These are phyloP conservation scores for Boletus edulis DNA, from an alignment of 768 basidiomycete species.

Conservation along the genomic window DNA sequence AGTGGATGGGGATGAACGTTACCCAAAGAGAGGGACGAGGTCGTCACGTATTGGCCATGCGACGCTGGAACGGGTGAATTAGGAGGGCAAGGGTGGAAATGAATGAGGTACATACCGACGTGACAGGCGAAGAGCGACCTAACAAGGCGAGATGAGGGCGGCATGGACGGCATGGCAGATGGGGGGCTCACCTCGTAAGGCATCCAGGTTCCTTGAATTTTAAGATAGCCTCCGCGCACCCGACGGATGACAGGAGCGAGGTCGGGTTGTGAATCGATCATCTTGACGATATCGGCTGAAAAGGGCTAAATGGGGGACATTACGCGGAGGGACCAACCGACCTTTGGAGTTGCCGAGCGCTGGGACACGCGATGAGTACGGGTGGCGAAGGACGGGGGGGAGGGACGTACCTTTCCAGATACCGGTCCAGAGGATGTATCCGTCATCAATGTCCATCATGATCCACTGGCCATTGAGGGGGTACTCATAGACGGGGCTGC, in stretches of 20 bases:
- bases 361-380: slow-evolving; percentile 29
- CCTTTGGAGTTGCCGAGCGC: slow-evolving; percentile 90
- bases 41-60: slow-evolving; percentile 88
- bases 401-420: slow-evolving; percentile 81
- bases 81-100: slow-evolving; percentile 9
- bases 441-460: slow-evolving; percentile 95
- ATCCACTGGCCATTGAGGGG: slow-evolving; percentile 89
- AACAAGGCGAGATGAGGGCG: slow-evolving; percentile 23
- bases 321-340: slow-evolving; percentile 28
- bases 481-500: slow-evolving; percentile 83
- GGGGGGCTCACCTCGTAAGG: slow-evolving; percentile 69
- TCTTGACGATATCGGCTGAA: slow-evolving; percentile 87
- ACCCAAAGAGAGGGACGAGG: slow-evolving; percentile 88
- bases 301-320: slow-evolving; percentile 19
- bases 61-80: slow-evolving; percentile 48
- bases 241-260: slow-evolving; percentile 77
- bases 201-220: slow-evolving; percentile 95
- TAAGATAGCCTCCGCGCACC: slow-evolving; percentile 84
- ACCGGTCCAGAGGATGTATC: slow-evolving; percentile 89
- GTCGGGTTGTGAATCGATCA: slow-evolving; percentile 90
- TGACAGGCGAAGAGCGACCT: slow-evolving; percentile 79
- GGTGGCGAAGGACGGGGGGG: neutral
- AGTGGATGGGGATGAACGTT: slow-evolving; percentile 16
- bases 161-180: slow-evolving; percentile 8
- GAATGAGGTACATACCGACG: slow-evolving; percentile 56